Evolutionary conservation across 1,284 basidiomycete genomes (phyloP).

Genomic region (Blastosporella zonata): DNA sequence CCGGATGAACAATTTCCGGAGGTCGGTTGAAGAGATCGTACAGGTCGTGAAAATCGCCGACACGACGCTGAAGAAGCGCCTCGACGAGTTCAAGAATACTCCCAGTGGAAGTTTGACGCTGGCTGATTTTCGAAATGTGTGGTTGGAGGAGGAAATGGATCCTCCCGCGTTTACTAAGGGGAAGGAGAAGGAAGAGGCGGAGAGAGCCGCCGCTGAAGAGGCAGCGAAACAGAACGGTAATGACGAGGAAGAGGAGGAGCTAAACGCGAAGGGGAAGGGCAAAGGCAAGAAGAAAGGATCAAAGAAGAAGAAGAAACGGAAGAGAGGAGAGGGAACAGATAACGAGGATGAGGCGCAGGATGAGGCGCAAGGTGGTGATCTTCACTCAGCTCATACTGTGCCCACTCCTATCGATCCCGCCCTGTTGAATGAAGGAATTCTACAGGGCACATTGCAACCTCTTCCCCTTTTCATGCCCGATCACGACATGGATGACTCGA

Average conservation of each 20-base stretch:
- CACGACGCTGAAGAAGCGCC: conserved; percentile 86
- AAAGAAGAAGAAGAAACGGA: conserved; percentile 36
- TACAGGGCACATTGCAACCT: conserved; percentile 29
- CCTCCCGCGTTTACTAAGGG: conserved; percentile 86
- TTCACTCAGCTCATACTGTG: conserved; percentile 15
- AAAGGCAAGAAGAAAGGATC: conserved; percentile 38
- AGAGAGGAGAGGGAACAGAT: conserved; percentile 35
- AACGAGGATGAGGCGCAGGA: conserved; percentile 34
- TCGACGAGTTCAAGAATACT: conserved; percentile 95
- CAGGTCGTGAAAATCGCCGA: conserved; percentile 99
- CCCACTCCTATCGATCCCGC: conserved; percentile 32
- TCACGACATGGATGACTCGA: conserved; percentile 37
- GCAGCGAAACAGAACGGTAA: conserved; percentile 23
- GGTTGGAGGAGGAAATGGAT: conserved; percentile 89
- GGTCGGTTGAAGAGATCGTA: conserved; percentile 93
- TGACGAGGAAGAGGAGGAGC: conserved; percentile 33
- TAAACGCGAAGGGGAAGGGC: conserved; percentile 31
- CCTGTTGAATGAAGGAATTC: conserved; percentile 43
- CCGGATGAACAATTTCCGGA: conserved; percentile 96
- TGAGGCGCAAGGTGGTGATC: conserved; percentile 31
- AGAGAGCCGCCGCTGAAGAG: conserved; percentile 42
- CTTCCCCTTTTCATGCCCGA: conserved; percentile 41
- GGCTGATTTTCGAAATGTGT: conserved; percentile 88
- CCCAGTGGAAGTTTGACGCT: conserved; percentile 85
- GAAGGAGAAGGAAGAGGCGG: conserved; percentile 65